phyloP scores from a whole-genome alignment of 352 stramenopile genomes.

The Phytophthora tentaculata region DNA sequence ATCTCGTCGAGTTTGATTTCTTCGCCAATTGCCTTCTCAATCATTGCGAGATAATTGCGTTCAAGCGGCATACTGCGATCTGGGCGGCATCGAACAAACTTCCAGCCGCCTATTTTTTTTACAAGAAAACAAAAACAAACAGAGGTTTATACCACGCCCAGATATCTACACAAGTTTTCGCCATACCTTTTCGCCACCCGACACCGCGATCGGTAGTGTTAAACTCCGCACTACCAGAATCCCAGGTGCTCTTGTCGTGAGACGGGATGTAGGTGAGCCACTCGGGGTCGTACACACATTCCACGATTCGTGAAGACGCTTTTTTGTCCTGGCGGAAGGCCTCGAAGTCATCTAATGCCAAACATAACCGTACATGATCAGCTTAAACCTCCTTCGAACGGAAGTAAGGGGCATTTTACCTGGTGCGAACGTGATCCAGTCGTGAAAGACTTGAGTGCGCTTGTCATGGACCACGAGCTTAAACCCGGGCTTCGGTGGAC shows the following conservation, averaged over 20 bases:
- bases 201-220: conserved; percentile 63
- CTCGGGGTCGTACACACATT: conserved; percentile 84
- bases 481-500: conserved; percentile 80
- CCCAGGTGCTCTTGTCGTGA: conserved; percentile 84
- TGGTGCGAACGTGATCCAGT: conserved; percentile 88
- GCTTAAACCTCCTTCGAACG: neutral
- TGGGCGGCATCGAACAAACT: conserved; percentile 68
- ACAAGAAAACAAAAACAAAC: conserved; percentile 2
- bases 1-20: conserved; percentile 87
- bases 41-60: conserved; percentile 53
- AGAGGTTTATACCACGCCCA: conserved; percentile 46
- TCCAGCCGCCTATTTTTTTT: conserved; percentile 74
- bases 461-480: conserved; percentile 89
- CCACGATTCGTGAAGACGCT: conserved; percentile 80
- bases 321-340: conserved; percentile 84
- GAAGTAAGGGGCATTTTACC: conserved; percentile 34
- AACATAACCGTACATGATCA: neutral
- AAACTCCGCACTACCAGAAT: conserved; percentile 70
- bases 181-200: conserved; percentile 81
- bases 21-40: conserved; percentile 79
- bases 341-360: conserved; percentile 71
- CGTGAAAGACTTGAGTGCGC: conserved; percentile 83
- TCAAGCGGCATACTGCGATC: conserved; percentile 77
- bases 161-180: conserved; percentile 19
- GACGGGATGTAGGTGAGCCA: conserved; percentile 87